Evolutionary conservation across 2,329 filamentous ascomycete species (phyloP), one percentile per base, ranked within the genome.

Genomic region (Dactylellina parvicollis): DNA sequence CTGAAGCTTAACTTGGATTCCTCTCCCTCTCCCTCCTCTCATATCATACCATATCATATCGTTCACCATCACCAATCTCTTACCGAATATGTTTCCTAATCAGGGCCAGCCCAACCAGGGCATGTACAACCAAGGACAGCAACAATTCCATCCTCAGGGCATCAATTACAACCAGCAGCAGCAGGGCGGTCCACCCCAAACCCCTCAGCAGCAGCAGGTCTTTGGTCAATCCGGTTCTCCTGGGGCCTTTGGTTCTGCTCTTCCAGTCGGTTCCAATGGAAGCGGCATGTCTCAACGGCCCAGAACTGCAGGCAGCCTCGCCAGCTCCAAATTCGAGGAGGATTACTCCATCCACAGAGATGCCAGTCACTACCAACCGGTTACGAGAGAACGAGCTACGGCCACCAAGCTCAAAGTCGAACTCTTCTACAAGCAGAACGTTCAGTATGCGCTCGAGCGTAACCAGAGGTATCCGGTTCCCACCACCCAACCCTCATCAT

Each of bases 341-440:
- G 89, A 88, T 77, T 87, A 84, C 62, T 85, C 86, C 76, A 84
- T 87, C 76, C 88, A 89, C 78, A 88, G 88, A 80, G 90, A 90
- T 80, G 87, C 89, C 82, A 89, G 89, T 82, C 89, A 88, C 79
- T 89, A 88, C 80, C 86, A 86, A 12, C 86, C 88, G 79, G 80
- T 89, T 79, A 90, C 96, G 38, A 88, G 90, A 65, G 92, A 95
- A 79, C 84, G 87, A 78, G 86, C 87, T 28, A 88, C 88, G 79
- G 85, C 88, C 60, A 86, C 87, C 49, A 88, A 88, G 78, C 85
- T 88, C 77, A 81, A 89, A 76, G 87, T 89, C 75, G 87, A 87
- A 79, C 86, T 87, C 78, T 98, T 98, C 84, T 99, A 98, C 87
- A 96, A 96, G 82, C 94, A 99, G 82, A 98, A 94, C 80, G 96